Conservation (phyloP, 2,329 filamentous ascomycete species). For the Fusarium udum region DNA sequence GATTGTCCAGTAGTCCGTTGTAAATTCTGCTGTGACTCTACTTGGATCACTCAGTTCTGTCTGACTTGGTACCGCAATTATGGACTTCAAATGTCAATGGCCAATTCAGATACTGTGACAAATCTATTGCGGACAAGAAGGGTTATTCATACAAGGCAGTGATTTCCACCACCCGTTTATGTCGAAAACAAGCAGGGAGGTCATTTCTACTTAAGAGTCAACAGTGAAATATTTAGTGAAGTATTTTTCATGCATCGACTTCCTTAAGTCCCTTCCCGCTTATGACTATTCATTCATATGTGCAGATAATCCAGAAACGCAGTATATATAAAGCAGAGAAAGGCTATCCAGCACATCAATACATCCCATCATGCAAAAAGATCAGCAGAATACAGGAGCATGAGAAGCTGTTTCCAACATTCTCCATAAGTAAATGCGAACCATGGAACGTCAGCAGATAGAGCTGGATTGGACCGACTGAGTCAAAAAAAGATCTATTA, state of each 20-base stretch:
- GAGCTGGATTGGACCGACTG: constrained; percentile 6
- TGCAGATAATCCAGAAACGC: constrained; percentile 21
- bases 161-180: neutral
- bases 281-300: constrained; percentile 27
- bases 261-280: constrained; percentile 31
- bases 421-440: constrained; percentile 7
- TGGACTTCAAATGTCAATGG: neutral
- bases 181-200: neutral
- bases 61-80: constrained; percentile 5
- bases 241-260: constrained; percentile 18
- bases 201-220: neutral
- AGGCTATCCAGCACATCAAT: constrained; percentile 12
- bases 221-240: neutral
- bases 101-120: neutral
- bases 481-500: constrained; percentile 4
- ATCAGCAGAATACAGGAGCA: constrained; percentile 13
- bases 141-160: neutral
- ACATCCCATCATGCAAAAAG: constrained; percentile 32
- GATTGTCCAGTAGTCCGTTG: constrained; percentile 3
- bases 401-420: constrained; percentile 7
- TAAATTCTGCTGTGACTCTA: constrained; percentile 1
- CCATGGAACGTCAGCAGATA: constrained; percentile 5
- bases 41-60: constrained; percentile 7
- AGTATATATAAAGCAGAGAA: constrained; percentile 21
- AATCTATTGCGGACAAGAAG: neutral